These are phyloP conservation scores for Gaertneriomyces semiglobifer DNA, from an alignment of 192 early-diverging fungal genomes.

Conservation along the genomic window DNA sequence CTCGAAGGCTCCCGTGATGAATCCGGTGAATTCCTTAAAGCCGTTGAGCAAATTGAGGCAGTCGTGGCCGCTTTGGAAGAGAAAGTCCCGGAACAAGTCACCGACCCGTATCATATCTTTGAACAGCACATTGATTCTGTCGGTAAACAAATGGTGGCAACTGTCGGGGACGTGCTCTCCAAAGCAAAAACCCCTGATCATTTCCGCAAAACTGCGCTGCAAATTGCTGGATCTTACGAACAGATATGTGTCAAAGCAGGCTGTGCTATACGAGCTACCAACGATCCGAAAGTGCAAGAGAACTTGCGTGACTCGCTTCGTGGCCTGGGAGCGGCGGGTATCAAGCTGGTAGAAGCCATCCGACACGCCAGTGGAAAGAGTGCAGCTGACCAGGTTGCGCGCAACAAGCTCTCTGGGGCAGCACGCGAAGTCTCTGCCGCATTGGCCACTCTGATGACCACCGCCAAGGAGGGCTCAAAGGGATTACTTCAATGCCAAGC, in stretches of 20 bases:
- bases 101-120: slow-evolving; percentile 33
- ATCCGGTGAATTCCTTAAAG: slow-evolving; percentile 47
- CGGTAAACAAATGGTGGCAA: slow-evolving; percentile 42
- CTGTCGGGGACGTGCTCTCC: slow-evolving; percentile 41
- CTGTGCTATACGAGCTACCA: slow-evolving; percentile 30
- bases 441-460: slow-evolving; percentile 32
- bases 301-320: slow-evolving; percentile 32
- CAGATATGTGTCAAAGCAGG: slow-evolving; percentile 13
- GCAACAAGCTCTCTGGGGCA: slow-evolving; percentile 39
- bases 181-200: slow-evolving; percentile 47
- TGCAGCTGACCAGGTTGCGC: slow-evolving; percentile 32
- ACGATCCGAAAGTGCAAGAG: slow-evolving; percentile 34
- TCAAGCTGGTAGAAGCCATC: slow-evolving; percentile 48
- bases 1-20: slow-evolving; percentile 51
- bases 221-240: slow-evolving; percentile 36
- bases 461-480: slow-evolving; percentile 44
- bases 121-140: slow-evolving; percentile 33
- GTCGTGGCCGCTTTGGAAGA: slow-evolving; percentile 24
- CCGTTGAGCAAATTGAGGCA: slow-evolving; percentile 38
- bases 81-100: slow-evolving; percentile 21
- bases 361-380: slow-evolving; percentile 44
- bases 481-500: slow-evolving; percentile 39
- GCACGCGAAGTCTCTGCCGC: slow-evolving; percentile 43
- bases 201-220: slow-evolving; percentile 24
- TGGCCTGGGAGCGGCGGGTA: slow-evolving; percentile 34